phyloP scores from a whole-genome alignment of 2,329 filamentous ascomycete species.

The Onygena corvina region DNA sequence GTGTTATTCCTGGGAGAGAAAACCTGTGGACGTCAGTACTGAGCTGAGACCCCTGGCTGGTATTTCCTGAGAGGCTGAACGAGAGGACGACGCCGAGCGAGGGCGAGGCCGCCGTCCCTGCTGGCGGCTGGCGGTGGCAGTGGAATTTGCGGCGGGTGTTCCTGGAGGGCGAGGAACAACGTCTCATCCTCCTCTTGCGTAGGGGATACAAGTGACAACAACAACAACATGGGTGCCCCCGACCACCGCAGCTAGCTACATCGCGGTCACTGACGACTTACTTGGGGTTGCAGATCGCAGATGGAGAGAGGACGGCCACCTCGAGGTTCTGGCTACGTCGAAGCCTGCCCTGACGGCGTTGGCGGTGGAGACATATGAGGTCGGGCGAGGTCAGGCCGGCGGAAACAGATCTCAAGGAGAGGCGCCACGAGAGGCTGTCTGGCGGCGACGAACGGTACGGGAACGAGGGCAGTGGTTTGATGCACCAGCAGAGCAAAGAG shows the following conservation, averaged over 20 bases:
- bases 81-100: no score
- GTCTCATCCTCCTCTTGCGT: no score
- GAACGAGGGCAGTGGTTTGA: not conserved
- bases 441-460: not conserved
- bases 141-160: no score
- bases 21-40: not conserved
- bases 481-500: not conserved
- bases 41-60: not conserved
- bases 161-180: no score
- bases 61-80: no score
- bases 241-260: no score
- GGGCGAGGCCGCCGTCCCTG: no score
- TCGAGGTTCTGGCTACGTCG: slow-evolving; percentile 1
- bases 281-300: not conserved
- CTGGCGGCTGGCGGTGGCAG: no score
- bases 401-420: not conserved
- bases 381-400: not conserved
- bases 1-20: not conserved
- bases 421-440: not conserved
- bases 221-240: no score
- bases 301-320: not conserved
- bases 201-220: no score
- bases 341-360: slow-evolving; percentile 6
- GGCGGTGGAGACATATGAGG: slow-evolving; percentile 6
- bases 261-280: not conserved